These are phyloP conservation scores for Phytophthora fragariaefolia DNA, from an alignment of 352 stramenopile genomes.

Conservation along the genomic window DNA sequence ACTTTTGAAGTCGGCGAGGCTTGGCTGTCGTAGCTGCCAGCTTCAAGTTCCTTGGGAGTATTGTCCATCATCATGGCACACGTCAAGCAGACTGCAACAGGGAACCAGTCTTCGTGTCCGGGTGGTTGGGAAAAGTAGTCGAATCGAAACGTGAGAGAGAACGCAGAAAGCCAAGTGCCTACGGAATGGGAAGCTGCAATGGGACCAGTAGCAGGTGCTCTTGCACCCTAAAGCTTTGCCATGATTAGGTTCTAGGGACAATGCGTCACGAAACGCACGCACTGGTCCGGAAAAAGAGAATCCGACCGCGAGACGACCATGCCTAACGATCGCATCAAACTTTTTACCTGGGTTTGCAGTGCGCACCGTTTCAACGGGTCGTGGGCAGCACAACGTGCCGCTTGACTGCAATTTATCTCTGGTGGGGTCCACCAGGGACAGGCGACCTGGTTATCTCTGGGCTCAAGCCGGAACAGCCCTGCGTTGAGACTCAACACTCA, in stretches of 20 bases:
- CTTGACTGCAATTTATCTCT: constrained; percentile 1
- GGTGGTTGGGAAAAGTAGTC: not conserved
- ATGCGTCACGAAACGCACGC: constrained; percentile 19
- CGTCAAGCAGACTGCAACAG: not conserved
- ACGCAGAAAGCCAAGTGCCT: constrained; percentile 5
- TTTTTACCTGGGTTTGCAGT: not conserved
- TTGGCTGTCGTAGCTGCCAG: constrained; percentile 27
- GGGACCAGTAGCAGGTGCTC: constrained; percentile 23
- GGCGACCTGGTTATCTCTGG: constrained; percentile 6
- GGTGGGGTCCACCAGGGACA: not conserved
- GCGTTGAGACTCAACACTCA: not conserved
- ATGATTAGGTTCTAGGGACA: not conserved
- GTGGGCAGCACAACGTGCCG: constrained; percentile 7
- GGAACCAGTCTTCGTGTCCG: not conserved
- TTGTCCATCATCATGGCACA: constrained; percentile 6
- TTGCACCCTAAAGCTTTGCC: constrained; percentile 9
- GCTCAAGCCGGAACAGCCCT: constrained; percentile 2
- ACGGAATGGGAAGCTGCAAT: constrained; percentile 15
- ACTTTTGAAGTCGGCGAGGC: constrained; percentile 21
- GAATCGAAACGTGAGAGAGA: constrained; percentile 22
- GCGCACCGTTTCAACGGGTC: constrained; percentile 12
- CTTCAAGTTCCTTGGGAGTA: constrained; percentile 29
- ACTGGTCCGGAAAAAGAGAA: constrained; percentile 9
- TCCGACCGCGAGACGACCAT: not conserved
- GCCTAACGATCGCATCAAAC: constrained; percentile 4